Evolutionary conservation across 192 early-diverging fungal genomes (phyloP), one percentile per base, ranked within the genome.

Genomic region (Backusella sp.): DNA sequence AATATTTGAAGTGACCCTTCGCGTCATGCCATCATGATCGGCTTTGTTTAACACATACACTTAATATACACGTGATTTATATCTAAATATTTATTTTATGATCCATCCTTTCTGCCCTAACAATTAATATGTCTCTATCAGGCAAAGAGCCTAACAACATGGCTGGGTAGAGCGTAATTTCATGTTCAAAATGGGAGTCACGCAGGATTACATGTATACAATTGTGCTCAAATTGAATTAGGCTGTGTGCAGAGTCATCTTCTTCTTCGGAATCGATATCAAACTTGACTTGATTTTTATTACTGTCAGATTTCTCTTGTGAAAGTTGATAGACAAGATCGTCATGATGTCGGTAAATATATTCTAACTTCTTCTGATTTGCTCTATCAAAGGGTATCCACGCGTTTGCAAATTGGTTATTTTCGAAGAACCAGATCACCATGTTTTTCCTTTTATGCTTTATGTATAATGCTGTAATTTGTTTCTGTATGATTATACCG

Each of bases 81-180:
- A 53, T 52, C 37, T 62, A 74, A 52, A 65, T 66, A 74, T 74
- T 74, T 74, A 74, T 74, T 74, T 52, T 65, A 66, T 66, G 53
- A 66, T 62, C 39, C 56, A 66, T 66, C 46, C 35, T 62, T 74
- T 74, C 73, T 36, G 73, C 73, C 37, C 73, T 59, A 39, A 49
- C 53, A 12, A 74, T 74, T 66, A 74, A 74, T 74, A 74, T 74
- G 37, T 74, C 73, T 74, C 73, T 74, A 74, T 65, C 59, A 62
- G 73, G 73, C 41, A 74, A 74, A 42, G 42, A 74, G 0, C 73
- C 73, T 49, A 74, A 30, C 14, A 74, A 36, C 73, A 74, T 66
- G 32, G 73, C 73, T 41, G 73, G 73, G 23, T 74, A 74, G 26
- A 74, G 73, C 12, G 73, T 74, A 28, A 74, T 74, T 42, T 35